phyloP scores from a whole-genome alignment of 2,329 filamentous ascomycete genomes.

The Dactylellina sp. region DNA sequence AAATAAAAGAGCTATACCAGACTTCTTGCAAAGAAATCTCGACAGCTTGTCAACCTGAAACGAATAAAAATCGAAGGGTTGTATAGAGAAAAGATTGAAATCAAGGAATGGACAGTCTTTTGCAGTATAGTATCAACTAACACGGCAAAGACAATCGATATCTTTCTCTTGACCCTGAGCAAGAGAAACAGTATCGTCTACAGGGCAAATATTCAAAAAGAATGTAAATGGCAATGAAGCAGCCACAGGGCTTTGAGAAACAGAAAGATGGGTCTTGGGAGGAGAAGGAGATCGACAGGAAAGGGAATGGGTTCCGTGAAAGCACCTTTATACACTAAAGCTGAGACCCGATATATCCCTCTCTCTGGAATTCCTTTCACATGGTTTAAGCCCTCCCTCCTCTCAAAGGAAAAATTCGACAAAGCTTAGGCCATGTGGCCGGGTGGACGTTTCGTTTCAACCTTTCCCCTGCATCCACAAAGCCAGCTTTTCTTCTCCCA shows the following conservation, averaged over 20 bases:
- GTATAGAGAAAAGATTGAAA: not conserved
- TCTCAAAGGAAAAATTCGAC: not conserved
- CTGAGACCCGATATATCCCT: conserved; percentile 10
- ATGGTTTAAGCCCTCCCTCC: conserved; percentile 13
- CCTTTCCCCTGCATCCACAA: conserved; percentile 25
- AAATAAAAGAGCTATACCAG: conserved; percentile 1
- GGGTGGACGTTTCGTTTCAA: conserved; percentile 42
- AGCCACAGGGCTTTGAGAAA: conserved; percentile 22
- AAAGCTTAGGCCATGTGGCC: conserved; percentile 45
- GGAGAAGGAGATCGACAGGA: conserved; percentile 13
- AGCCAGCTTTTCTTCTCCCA: not conserved
- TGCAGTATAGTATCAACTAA: conserved; percentile 18
- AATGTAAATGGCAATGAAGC: conserved; percentile 44
- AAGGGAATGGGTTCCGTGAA: conserved; percentile 18
- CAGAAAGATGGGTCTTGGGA: conserved; percentile 18
- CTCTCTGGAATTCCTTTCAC: conserved; percentile 3
- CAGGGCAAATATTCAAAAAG: conserved; percentile 32
- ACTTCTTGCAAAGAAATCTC: conserved; percentile 50
- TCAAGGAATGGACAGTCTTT: conserved; percentile 44
- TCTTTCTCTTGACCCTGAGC: conserved; percentile 26
- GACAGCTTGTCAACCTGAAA: conserved; percentile 13
- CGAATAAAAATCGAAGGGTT: conserved; percentile 12
- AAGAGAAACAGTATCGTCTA: conserved; percentile 20
- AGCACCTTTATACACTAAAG: conserved; percentile 34
- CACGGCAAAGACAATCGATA: conserved; percentile 20